These are phyloP conservation scores for Claviceps humidiphila DNA, from an alignment of 2,329 filamentous ascomycete genomes.

Conservation along the genomic window DNA sequence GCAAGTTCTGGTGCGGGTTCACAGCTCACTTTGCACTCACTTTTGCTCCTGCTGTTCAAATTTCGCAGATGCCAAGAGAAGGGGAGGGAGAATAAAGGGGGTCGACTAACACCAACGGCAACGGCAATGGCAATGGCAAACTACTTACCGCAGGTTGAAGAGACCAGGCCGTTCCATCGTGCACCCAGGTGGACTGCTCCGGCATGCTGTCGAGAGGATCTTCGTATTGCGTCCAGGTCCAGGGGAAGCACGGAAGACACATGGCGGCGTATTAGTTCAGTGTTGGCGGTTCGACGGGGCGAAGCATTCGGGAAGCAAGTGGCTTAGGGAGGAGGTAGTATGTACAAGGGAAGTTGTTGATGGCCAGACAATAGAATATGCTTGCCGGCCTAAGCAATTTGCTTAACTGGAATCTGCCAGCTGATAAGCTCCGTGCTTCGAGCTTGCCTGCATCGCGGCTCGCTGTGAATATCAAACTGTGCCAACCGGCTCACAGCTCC, in stretches of 20 bases:
- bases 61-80: no score
- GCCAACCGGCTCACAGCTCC: background rate
- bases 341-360: background rate
- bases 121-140: background rate
- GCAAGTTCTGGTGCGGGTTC: background rate
- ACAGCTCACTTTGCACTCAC: constrained; percentile 6
- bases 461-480: background rate
- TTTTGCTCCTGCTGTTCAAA: background rate
- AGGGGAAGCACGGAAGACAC: constrained; percentile 42
- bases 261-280: constrained; percentile 18
- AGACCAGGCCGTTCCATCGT: constrained; percentile 22
- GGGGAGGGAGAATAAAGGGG: no score
- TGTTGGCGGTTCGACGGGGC: background rate
- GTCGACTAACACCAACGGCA: no score
- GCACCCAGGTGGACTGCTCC: constrained; percentile 29
- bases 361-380: background rate
- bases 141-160: constrained; percentile 27
- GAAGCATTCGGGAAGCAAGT: no score
- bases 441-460: background rate
- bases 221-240: constrained; percentile 35
- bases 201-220: constrained; percentile 24
- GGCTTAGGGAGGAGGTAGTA: background rate
- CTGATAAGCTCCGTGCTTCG: background rate
- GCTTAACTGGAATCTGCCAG: background rate
- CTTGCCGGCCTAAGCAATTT: background rate